Base-by-base conservation (phyloP, 179 eudicot species). In the Sideroxylon spinosum region DNA sequence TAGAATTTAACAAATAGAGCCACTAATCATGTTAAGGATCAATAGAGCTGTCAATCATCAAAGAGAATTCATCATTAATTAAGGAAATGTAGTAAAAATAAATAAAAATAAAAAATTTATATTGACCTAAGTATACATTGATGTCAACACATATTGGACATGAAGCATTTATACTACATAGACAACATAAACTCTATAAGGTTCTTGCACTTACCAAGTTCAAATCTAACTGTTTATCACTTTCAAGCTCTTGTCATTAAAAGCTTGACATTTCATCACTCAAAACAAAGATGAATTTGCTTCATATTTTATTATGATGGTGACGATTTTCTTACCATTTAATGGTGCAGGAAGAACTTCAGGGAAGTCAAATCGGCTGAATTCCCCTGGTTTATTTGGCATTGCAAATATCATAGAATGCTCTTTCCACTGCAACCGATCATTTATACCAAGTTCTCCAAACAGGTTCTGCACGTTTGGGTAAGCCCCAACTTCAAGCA, bases 361-460 rank as follows among this genome's bases (percentile, higher is more conserved):
- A 73, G 90, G 92, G 78, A 95, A 95, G 84, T 95, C 99, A 84
- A 95, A 95, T 74, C 99, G 92, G 80, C 99, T 95, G 84, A 94
- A 95, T 80, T 94, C 94, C 78, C 98, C 99, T 23, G 99, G 99
- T 86, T 94, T 94, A 86, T 87, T 88, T 77, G 99, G 99, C 93
- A 92, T 92, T 49, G 99, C 99, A 81, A 96, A 96, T 82, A 92
- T 96, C 99, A 96, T 96, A 9, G 99, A 94, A 79, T 96, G 99
- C 78, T 94, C 99, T 86, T 96, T 96, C 99, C 99, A 96, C 73
- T 96, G 99, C 87, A 94, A 79, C 76, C 99, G 91, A 80, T 96
- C 97, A 78, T 85, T 90, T 62, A 96, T 91, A 53, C 98, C 98
- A 79, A 96, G 91, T 80, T 96, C 99, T 79, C 97, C 97, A 87